These are phyloP conservation scores for Cystobasidium sp. DNA, from an alignment of 1,284 basidiomycete species.

Conservation along the genomic window DNA sequence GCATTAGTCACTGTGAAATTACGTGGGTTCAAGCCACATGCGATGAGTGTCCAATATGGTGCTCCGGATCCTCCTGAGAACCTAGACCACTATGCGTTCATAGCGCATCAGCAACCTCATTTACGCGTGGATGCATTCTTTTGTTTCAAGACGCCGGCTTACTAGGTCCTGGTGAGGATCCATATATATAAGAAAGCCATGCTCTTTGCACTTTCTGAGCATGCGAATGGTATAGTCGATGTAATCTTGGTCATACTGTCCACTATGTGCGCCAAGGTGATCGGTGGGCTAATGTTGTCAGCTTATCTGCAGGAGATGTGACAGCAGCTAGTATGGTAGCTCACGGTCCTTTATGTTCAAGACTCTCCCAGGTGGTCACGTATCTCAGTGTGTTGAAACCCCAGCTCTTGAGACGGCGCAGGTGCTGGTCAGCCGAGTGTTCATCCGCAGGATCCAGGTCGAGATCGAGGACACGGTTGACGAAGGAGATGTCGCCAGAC, in stretches of 20 bases:
- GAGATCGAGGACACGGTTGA: conserved; percentile 76
- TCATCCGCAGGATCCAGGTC: conserved; percentile 63
- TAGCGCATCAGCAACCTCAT: no score
- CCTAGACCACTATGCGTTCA: conserved; percentile 79
- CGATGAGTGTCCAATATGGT: conserved; percentile 89
- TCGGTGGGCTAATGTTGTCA: background rate
- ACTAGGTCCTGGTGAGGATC: conserved; percentile 97
- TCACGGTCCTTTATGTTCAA: conserved; percentile 92
- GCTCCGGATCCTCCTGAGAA: conserved; percentile 96
- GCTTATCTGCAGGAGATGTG: background rate
- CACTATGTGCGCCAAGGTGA: conserved; percentile 61
- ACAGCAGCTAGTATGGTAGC: conserved; percentile 57
- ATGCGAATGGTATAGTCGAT: conserved; percentile 90
- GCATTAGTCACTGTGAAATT: conserved; percentile 82
- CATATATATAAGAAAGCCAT: conserved; percentile 90
- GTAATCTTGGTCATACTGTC: conserved; percentile 86
- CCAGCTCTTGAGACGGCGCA: conserved; percentile 83
- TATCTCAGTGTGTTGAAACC: conserved; percentile 94
- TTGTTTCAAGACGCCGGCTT: conserved; percentile 56
- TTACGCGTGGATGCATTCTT: no score
- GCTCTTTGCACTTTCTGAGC: conserved; percentile 85
- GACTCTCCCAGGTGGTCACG: conserved; percentile 89
- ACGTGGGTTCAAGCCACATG: conserved; percentile 87
- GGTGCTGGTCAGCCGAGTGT: conserved; percentile 83
- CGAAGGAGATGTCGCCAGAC: conserved; percentile 71